Evolutionary conservation across 106 monocot species (phyloP).

Genomic region (Alisma plantagoaquatica): DNA sequence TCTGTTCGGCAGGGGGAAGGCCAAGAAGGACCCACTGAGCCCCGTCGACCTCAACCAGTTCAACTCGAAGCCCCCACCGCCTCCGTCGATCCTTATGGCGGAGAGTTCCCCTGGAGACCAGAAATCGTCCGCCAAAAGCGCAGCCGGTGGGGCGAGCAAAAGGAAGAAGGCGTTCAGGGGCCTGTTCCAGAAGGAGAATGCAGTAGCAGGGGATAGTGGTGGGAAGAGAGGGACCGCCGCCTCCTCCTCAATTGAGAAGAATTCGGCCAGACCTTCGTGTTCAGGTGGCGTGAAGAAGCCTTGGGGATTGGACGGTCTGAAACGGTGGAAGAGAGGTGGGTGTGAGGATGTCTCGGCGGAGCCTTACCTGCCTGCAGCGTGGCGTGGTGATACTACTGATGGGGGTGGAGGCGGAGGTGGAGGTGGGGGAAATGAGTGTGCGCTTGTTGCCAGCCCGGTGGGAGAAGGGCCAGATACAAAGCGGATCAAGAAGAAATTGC

Average conservation of each 20-base stretch:
- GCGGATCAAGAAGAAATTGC: conserved; percentile 48
- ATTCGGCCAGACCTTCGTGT: no score
- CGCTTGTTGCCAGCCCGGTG: conserved; percentile 26
- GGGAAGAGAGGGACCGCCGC: no score
- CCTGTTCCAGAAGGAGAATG: conserved; percentile 18
- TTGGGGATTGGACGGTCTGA: conserved; percentile 64
- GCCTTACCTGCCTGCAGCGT: conserved; percentile 17
- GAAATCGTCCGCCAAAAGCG: background rate
- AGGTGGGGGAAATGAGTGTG: no score
- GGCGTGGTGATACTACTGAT: conserved; percentile 17
- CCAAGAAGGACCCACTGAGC: conserved; percentile 17
- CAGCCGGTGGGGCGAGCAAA: no score
- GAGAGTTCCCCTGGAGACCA: conserved; percentile 25
- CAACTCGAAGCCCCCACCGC: background rate
- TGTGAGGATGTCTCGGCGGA: conserved; percentile 24
- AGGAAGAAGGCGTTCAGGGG: conserved; percentile 41
- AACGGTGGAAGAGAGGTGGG: conserved; percentile 55
- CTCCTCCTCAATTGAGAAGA: no score
- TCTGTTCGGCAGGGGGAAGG: conserved; percentile 22
- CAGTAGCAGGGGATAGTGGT: conserved; percentile 1
- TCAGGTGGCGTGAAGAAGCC: conserved; percentile 22
- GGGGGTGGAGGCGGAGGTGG: no score
- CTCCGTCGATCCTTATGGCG: conserved; percentile 13
- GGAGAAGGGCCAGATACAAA: conserved; percentile 50
- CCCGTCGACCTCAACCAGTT: conserved; percentile 3